These are phyloP conservation scores for Malus hybrid DNA, from an alignment of 331 rosid species.

Conservation along the genomic window DNA sequence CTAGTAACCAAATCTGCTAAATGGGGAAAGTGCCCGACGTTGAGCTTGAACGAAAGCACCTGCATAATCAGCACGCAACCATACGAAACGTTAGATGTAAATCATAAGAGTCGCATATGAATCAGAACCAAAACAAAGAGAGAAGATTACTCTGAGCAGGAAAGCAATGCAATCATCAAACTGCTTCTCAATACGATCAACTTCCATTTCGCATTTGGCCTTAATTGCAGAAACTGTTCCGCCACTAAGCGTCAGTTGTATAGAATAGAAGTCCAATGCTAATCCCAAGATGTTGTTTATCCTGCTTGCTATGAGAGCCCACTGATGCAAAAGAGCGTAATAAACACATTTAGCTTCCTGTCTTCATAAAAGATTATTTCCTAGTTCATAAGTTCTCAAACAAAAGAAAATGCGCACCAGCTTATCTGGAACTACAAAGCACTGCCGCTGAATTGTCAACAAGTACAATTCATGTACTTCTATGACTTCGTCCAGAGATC, in stretches of 20 bases:
- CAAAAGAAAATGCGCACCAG: conserved; percentile 46
- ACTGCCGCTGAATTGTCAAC: conserved; percentile 86
- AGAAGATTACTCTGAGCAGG: conserved; percentile 75
- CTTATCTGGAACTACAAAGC: conserved; percentile 97
- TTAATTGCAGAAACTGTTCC: conserved; percentile 88
- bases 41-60: conserved; percentile 92
- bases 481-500: conserved; percentile 90
- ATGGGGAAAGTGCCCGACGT: conserved; percentile 95
- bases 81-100: conserved; percentile 3
- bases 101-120: neutral
- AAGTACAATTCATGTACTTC: conserved; percentile 90
- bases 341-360: conserved; percentile 19
- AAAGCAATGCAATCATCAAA: conserved; percentile 94
- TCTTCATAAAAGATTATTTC: conserved; percentile 3
- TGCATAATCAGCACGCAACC: conserved; percentile 21
- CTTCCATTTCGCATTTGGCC: conserved; percentile 93
- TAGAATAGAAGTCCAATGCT: conserved; percentile 81
- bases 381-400: neutral
- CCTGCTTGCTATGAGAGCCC: conserved; percentile 96
- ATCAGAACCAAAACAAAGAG: neutral
- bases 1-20: conserved; percentile 92
- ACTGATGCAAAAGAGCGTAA: conserved; percentile 37
- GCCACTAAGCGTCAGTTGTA: conserved; percentile 76
- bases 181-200: conserved; percentile 87
- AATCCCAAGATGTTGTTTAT: conserved; percentile 81